Percentiles rank a stretch among this genome's conserved stretches.
phyloP scores from a whole-genome alignment of 768 basidiomycete genomes.

The Boletus insuetus region DNA sequence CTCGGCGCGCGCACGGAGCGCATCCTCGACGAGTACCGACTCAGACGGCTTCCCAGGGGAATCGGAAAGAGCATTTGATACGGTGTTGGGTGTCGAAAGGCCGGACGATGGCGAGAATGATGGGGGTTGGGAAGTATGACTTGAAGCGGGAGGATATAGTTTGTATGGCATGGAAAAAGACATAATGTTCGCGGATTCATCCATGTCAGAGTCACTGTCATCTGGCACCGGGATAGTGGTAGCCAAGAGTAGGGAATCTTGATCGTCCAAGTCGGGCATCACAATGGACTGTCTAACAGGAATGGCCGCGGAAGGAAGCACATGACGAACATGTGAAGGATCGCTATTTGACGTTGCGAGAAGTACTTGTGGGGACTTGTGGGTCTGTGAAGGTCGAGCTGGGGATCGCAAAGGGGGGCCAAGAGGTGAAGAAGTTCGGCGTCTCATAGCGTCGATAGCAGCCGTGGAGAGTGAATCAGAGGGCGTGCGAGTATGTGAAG shows the following conservation, averaged over 20 bases:
- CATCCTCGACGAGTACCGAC: slow-evolving; percentile 71
- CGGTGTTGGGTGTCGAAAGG: slow-evolving; percentile 45
- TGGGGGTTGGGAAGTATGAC: slow-evolving; percentile 40
- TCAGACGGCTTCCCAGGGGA: slow-evolving; percentile 44
- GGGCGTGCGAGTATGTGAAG: slow-evolving; percentile 43
- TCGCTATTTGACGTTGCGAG: slow-evolving; percentile 36
- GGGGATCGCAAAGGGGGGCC: slow-evolving; percentile 29
- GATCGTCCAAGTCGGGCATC: slow-evolving; percentile 41
- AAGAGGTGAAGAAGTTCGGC: slow-evolving; percentile 52
- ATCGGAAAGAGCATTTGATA: slow-evolving; percentile 62
- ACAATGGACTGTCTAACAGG: slow-evolving; percentile 45
- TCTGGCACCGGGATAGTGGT: slow-evolving; percentile 74
- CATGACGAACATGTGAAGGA: slow-evolving; percentile 21
- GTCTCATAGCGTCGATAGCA: slow-evolving; percentile 31
- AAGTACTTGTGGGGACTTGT: slow-evolving; percentile 37
- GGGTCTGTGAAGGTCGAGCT: slow-evolving; percentile 34
- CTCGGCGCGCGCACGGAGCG: slow-evolving; percentile 79
- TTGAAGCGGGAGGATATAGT: slow-evolving; percentile 39
- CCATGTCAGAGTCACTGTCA: slow-evolving; percentile 66
- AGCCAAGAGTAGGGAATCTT: slow-evolving; percentile 68
- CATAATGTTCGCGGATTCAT: slow-evolving; percentile 55
- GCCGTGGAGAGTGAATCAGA: slow-evolving; percentile 36
- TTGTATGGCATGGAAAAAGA: slow-evolving; percentile 73
- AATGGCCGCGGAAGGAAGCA: slow-evolving; percentile 21
- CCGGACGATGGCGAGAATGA: slow-evolving; percentile 57